A percentile compares a stretch with the other conserved stretches of the same genome.
Conservation (phyloP, 495 filamentous ascomycete species). For the Xylaria scruposa region DNA sequence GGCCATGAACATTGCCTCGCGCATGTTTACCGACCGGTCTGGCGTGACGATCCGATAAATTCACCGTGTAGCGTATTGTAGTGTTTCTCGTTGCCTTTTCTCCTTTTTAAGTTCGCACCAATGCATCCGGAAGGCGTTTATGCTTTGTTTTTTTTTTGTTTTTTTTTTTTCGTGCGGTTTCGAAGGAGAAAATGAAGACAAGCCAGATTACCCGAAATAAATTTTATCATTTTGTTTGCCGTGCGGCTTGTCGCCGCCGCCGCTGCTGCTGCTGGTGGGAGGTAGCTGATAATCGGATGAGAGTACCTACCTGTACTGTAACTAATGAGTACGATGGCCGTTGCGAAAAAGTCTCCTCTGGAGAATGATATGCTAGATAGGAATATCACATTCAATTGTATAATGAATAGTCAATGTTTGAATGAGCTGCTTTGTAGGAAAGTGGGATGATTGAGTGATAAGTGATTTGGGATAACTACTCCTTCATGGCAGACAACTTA, state of each 20-base stretch:
- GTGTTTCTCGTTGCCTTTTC: not conserved
- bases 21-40: constrained; percentile 90
- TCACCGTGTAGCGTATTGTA: not conserved
- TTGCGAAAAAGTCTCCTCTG: constrained; percentile 1
- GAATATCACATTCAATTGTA: not conserved
- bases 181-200: not conserved
- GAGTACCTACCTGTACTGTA: too few relatives aligned
- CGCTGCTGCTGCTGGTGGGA: not conserved
- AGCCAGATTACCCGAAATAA: not conserved
- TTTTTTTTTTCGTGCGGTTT: not conserved
- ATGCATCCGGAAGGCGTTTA: constrained; percentile 36
- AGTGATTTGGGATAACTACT: too few relatives aligned
- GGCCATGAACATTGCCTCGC: constrained; percentile 96
- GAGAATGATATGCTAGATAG: not conserved
- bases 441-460: too few relatives aligned
- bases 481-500: not conserved
- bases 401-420: constrained; percentile 7
- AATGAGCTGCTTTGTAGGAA: not conserved
- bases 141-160: not conserved
- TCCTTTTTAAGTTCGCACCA: not conserved
- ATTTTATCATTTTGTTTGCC: not conserved
- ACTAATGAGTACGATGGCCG: too few relatives aligned
- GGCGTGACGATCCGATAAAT: constrained; percentile 69
- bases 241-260: not conserved
- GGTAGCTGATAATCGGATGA: not conserved